Percentiles rank a stretch among this genome's conserved stretches.
Evolutionary conservation across 2,329 filamentous ascomycete species (phyloP).

Genomic region (Penicillium sp.): DNA sequence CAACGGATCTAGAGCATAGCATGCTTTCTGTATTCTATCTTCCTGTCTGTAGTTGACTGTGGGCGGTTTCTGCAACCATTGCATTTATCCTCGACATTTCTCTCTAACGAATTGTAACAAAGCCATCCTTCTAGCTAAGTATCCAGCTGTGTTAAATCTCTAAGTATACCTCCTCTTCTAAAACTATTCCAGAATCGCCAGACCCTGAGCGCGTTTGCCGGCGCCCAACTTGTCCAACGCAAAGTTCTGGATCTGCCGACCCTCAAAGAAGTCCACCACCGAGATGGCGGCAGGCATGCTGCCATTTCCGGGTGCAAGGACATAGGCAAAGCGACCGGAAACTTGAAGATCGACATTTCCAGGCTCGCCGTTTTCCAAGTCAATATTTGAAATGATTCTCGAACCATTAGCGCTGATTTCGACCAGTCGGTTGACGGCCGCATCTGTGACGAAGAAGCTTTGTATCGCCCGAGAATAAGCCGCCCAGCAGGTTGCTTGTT

Average conservation of each 20-base stretch:
- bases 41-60: too few relatives aligned
- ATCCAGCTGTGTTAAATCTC: too few relatives aligned
- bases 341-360: conserved; percentile 57
- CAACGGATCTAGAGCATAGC: too few relatives aligned
- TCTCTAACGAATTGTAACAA: too few relatives aligned
- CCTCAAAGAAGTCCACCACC: conserved; percentile 41
- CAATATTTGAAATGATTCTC: conserved; percentile 44
- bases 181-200: conserved; percentile 34
- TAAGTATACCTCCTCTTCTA: too few relatives aligned
- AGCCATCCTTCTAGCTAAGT: too few relatives aligned
- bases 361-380: conserved; percentile 49
- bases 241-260: conserved; percentile 42
- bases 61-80: too few relatives aligned
- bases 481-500: conserved; percentile 59
- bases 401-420: conserved; percentile 56
- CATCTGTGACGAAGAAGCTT: conserved; percentile 60
- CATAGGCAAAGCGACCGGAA: conserved; percentile 57
- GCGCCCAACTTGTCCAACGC: conserved; percentile 25
- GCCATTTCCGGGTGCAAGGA: conserved; percentile 54
- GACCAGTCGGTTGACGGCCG: conserved; percentile 51
- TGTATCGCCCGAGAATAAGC: conserved; percentile 49
- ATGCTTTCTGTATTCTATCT: too few relatives aligned
- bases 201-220: conserved; percentile 34
- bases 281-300: conserved; percentile 34
- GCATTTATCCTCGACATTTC: too few relatives aligned